Evolutionary conservation across 345 rosid species (phyloP).

Genomic region (Linum lewisii): DNA sequence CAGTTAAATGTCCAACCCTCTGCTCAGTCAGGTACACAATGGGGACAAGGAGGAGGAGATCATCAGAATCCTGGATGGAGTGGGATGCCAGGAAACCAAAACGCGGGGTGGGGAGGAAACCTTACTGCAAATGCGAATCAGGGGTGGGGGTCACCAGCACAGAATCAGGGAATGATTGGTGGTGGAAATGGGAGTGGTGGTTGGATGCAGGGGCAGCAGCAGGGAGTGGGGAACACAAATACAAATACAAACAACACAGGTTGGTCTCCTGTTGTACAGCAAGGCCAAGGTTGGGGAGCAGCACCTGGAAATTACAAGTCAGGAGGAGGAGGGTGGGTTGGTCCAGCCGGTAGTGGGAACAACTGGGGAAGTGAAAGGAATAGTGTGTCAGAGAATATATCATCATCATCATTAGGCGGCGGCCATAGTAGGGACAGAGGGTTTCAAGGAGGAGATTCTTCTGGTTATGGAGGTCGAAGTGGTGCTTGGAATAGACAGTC

Average conservation of each 20-base stretch:
- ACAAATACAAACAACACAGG: too few relatives aligned
- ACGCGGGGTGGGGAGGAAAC: slow-evolving; percentile 57
- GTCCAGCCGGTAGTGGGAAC: slow-evolving; percentile 32
- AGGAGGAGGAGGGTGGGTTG: slow-evolving; percentile 31
- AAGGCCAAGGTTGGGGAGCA: slow-evolving; percentile 25
- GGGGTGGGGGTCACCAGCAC: slow-evolving; percentile 52
- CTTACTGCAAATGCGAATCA: slow-evolving; percentile 37
- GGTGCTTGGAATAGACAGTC: neutral
- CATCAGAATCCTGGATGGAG: slow-evolving; percentile 54
- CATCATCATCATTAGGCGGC: too few relatives aligned
- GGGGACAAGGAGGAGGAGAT: slow-evolving; percentile 28
- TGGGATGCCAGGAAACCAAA: slow-evolving; percentile 38
- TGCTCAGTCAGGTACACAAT: slow-evolving; percentile 29
- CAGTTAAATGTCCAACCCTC: slow-evolving; percentile 34
- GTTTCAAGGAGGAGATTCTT: slow-evolving; percentile 39
- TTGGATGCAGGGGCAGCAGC: slow-evolving; percentile 49
- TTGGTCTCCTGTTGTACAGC: slow-evolving; percentile 40
- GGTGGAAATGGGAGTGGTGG: slow-evolving; percentile 36
- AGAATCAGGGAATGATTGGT: slow-evolving; percentile 4
- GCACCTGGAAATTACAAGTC: slow-evolving; percentile 28
- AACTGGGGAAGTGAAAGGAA: slow-evolving; percentile 45
- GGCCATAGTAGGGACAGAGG: slow-evolving; percentile 32
- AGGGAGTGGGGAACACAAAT: slow-evolving; percentile 38
- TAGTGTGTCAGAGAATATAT: too few relatives aligned
- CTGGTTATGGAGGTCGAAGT: slow-evolving; percentile 42